Evolutionary conservation across 1,139 yeast species (phyloP).

Genomic region (Taphrina confusa): DNA sequence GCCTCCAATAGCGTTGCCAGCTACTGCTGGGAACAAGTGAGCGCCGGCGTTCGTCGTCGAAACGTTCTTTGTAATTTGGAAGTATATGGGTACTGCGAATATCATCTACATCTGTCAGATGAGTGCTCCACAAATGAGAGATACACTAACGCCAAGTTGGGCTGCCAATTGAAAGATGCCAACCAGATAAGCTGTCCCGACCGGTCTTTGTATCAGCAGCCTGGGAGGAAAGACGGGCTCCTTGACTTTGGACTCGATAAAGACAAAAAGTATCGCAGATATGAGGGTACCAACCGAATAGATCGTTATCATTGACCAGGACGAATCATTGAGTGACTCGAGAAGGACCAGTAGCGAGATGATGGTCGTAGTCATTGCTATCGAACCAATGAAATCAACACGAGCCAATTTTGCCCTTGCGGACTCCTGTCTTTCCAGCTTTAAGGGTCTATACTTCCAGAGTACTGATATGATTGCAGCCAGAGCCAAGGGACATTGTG

Average conservation of each 20-base stretch:
- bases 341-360: conserved; percentile 1
- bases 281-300: background rate
- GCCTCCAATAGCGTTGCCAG: conserved; percentile 22
- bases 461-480: conserved; percentile 7
- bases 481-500: conserved; percentile 7
- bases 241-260: background rate
- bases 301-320: background rate
- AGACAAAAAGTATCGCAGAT: background rate
- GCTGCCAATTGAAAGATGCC: conserved; percentile 15
- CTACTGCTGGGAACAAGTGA: conserved; percentile 23
- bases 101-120: background rate
- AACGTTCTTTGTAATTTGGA: conserved; percentile 10
- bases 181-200: background rate
- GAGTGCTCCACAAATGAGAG: background rate
- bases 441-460: background rate
- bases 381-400: conserved; percentile 26
- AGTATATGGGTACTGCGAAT: conserved; percentile 28
- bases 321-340: background rate
- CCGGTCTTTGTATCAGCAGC: conserved; percentile 8
- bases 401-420: conserved; percentile 4
- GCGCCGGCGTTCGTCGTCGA: conserved; percentile 24
- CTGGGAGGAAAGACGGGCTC: conserved; percentile 24
- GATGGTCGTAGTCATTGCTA: background rate
- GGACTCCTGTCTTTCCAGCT: background rate
- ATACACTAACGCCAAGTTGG: conserved; percentile 5